Evolutionary conservation across 2,329 filamentous ascomycete genomes (phyloP).

Genomic region (Talaromyces atroroseus): DNA sequence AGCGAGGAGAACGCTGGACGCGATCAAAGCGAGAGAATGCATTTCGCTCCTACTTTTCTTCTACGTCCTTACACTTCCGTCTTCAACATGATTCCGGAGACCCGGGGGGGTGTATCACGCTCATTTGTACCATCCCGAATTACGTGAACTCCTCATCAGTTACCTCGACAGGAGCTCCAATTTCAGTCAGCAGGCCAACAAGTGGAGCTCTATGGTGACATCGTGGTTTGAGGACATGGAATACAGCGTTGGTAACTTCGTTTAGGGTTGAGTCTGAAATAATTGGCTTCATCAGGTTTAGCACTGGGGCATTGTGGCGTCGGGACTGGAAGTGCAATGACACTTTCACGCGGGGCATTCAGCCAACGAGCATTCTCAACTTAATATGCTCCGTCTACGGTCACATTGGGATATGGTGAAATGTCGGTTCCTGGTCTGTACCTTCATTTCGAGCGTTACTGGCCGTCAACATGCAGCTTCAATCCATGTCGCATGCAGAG

Average conservation of each 20-base stretch:
- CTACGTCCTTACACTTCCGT: background rate
- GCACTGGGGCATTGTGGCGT: background rate
- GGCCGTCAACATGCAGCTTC: background rate
- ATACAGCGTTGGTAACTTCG: background rate
- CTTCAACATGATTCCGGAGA: background rate
- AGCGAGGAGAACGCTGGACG: conserved; percentile 14
- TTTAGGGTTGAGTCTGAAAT: background rate
- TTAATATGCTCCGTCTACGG: conserved; percentile 5
- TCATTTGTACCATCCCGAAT: background rate
- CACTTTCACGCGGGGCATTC: background rate
- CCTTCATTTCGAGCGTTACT: background rate
- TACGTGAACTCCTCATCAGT: background rate
- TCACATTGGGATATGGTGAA: background rate
- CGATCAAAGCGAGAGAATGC: conserved; percentile 1
- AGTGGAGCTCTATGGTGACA: conserved; percentile 7
- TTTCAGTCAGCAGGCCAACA: background rate
- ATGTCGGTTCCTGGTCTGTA: background rate
- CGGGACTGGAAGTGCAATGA: background rate
- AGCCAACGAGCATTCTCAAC: background rate
- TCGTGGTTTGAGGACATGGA: background rate
- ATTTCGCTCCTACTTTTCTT: conserved; percentile 3
- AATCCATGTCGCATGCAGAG: background rate
- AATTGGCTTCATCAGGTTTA: background rate
- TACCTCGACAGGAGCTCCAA: background rate
- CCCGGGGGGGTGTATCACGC: background rate